These are phyloP conservation scores for Torulaspora microellipsoides DNA, from an alignment of 805 yeast genomes.

Conservation along the genomic window DNA sequence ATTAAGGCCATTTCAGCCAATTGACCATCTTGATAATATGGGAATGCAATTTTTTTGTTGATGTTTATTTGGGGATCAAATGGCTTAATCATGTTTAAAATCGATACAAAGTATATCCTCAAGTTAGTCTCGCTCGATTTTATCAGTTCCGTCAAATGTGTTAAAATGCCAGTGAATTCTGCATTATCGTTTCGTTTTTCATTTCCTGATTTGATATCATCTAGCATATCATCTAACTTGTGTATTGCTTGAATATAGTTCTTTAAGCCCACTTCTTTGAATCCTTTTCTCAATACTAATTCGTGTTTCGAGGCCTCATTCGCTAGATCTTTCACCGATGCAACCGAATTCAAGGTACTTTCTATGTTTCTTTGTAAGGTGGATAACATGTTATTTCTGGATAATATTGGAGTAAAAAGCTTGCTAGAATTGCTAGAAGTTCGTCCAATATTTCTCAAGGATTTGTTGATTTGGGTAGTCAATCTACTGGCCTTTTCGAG, in stretches of 20 bases:
- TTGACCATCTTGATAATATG: slow-evolving; percentile 37
- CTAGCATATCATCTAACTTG: slow-evolving; percentile 44
- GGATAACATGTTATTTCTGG: slow-evolving; percentile 54
- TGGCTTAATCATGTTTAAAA: slow-evolving; percentile 40
- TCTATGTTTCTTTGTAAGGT: slow-evolving; percentile 54
- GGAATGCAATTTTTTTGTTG: slow-evolving; percentile 40
- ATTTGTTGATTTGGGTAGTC: slow-evolving; percentile 49
- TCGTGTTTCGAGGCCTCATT: slow-evolving; percentile 43
- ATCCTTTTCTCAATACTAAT: slow-evolving; percentile 31
- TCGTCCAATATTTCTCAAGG: slow-evolving; percentile 45
- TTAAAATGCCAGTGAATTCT: slow-evolving; percentile 63
- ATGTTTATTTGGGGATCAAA: slow-evolving; percentile 44
- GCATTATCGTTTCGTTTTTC: slow-evolving; percentile 21
- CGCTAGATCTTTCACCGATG: slow-evolving; percentile 47
- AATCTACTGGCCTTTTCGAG: slow-evolving; percentile 54
- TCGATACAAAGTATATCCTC: slow-evolving; percentile 44
- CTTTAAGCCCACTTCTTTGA: slow-evolving; percentile 33
- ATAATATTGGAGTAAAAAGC: slow-evolving; percentile 67
- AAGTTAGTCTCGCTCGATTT: slow-evolving; percentile 53
- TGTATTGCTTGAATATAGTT: slow-evolving; percentile 40
- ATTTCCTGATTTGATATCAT: slow-evolving; percentile 37
- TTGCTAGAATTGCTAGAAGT: slow-evolving; percentile 31
- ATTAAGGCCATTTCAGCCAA: slow-evolving; percentile 40
- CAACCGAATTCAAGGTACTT: slow-evolving; percentile 44
- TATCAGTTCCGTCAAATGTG: slow-evolving; percentile 53